phyloP scores from a whole-genome alignment of 306 rosid genomes.

The Purshia tridentata region DNA sequence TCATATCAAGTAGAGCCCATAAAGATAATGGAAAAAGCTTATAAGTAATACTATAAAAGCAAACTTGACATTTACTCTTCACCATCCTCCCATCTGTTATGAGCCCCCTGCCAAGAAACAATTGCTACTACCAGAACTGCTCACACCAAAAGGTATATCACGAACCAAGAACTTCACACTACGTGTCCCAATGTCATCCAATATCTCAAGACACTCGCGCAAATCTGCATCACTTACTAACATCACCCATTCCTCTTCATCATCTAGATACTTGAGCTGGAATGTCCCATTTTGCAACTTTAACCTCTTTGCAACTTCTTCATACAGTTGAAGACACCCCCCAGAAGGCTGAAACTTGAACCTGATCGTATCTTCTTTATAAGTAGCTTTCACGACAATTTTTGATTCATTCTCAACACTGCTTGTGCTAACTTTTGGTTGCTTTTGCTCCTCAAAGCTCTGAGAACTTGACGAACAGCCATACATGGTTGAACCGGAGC shows the following conservation, averaged over 20 bases:
- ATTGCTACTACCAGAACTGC: conserved; percentile 61
- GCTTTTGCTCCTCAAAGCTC: conserved; percentile 50
- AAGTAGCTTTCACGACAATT: conserved; percentile 68
- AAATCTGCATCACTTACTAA: conserved; percentile 62
- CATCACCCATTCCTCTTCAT: conserved; percentile 93
- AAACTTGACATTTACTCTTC: conserved; percentile 8
- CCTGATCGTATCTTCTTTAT: conserved; percentile 64
- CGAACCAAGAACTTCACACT: conserved; percentile 68
- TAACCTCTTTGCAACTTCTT: conserved; percentile 72
- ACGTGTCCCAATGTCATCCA: conserved; percentile 54
- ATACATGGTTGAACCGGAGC: conserved; percentile 40
- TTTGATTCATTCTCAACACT: conserved; percentile 43
- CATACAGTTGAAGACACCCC: conserved; percentile 60
- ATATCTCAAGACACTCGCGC: conserved; percentile 70
- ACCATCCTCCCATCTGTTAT: conserved; percentile 27
- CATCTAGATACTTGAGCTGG: conserved; percentile 76
- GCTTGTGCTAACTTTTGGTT: conserved; percentile 37
- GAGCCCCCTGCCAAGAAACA: conserved; percentile 49
- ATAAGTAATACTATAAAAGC: neutral
- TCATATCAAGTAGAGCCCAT: conserved; percentile 12
- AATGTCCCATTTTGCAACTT: conserved; percentile 64
- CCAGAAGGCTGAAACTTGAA: conserved; percentile 64
- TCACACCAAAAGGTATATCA: conserved; percentile 39
- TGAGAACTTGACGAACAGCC: conserved; percentile 65
- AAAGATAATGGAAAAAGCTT: neutral